Conservation (phyloP, 176 grass and related monocot species). For the Leersia perrieri region DNA sequence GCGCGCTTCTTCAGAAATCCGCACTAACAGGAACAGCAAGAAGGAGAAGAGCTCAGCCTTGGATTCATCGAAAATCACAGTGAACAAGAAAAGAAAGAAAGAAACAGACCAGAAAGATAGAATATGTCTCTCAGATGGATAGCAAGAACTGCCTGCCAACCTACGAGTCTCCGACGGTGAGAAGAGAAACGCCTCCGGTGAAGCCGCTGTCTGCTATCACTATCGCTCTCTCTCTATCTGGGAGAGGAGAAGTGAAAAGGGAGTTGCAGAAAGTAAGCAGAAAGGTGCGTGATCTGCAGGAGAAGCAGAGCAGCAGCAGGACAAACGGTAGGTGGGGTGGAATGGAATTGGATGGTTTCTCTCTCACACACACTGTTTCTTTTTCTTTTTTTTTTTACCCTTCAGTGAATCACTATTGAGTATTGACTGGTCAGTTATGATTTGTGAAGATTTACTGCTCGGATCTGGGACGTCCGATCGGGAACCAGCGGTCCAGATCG, state of each 20-base stretch:
- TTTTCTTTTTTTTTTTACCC: too few relatives aligned
- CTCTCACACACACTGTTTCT: too few relatives aligned
- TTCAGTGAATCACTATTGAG: too few relatives aligned
- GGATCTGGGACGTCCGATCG: background rate
- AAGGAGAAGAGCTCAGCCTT: background rate
- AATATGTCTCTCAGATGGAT: background rate
- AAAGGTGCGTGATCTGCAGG: slow-evolving; percentile 22
- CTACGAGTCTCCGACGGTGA: background rate
- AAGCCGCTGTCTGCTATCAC: background rate
- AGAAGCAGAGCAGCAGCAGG: background rate
- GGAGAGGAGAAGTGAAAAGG: background rate
- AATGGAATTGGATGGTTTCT: too few relatives aligned
- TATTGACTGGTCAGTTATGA: background rate
- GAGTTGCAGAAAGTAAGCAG: background rate
- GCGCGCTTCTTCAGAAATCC: background rate
- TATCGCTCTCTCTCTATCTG: background rate
- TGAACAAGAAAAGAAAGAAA: background rate
- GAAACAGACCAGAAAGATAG: background rate
- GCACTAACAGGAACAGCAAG: background rate
- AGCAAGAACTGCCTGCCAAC: background rate
- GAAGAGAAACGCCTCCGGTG: background rate
- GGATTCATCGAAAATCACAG: background rate
- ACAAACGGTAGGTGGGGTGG: background rate
- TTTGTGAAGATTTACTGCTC: background rate
- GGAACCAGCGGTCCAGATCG: background rate